Evolutionary conservation across 192 early-diverging fungal species (phyloP), one percentile per base, ranked within the genome.

Genomic region (Entophlyctis luteolus): DNA sequence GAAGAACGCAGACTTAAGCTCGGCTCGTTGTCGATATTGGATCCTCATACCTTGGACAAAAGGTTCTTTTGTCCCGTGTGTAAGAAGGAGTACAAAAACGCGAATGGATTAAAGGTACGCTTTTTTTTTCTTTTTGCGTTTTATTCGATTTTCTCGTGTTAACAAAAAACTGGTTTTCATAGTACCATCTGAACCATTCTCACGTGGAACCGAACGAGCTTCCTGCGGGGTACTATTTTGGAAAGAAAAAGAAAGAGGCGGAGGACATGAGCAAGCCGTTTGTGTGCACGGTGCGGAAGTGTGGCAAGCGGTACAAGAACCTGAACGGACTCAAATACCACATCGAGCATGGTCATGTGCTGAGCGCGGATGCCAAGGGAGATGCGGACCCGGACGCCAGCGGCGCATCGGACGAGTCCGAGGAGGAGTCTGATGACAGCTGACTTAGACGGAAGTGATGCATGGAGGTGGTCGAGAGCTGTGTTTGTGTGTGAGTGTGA

Each of bases 71-170:
- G 89, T 50, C 82, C 89, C 32, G 91, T 94, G 33, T 98, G 96
- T 80, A 91, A 90, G 71, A 98, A 98, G 74, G 84, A 93, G 56
- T 98, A 98, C 90, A 98, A 98, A 84, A 98, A 98, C 75, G 79
- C 95, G 56, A 97, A 97, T 73, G 96, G 96, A 5, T 86, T 98
- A 65, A 96, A 96, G 79, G 79, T 80, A 27, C 46, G 77, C 28
- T 55, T 39, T 55, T 71, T 52, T 72, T 67, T n/a, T n/a, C n/a
- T n/a, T n/a, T n/a, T n/a, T n/a, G 38, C 22, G 6, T 29, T 38
- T 66, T 4, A 54, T 39, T 54, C 55, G 14, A 49, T 31, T 42
- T 4, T n/a, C n/a, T n/a, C n/a, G n/a, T n/a, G n/a, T n/a, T n/a
- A n/a, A n/a, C n/a, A n/a, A n/a, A n/a, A n/a, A n/a, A n/a, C n/a